phyloP scores from a whole-genome alignment of 1,284 basidiomycete species.

The Ustilago sp. region DNA sequence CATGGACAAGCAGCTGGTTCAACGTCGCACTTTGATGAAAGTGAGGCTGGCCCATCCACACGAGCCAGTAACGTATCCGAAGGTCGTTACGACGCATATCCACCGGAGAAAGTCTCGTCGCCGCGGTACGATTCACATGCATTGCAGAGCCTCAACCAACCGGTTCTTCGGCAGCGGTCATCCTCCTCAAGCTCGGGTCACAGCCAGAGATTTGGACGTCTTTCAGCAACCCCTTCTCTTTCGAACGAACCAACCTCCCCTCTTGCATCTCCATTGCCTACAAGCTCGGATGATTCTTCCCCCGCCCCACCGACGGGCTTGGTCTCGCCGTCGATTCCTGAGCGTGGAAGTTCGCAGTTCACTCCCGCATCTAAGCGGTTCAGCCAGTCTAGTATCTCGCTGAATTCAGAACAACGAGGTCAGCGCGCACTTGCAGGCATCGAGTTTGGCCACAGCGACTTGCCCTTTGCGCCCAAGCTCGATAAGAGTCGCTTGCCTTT shows the following conservation, averaged over 20 bases:
- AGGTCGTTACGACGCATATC: not conserved
- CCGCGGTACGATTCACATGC: constrained; percentile 14
- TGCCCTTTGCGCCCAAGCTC: constrained; percentile 50
- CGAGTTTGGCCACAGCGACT: constrained; percentile 51
- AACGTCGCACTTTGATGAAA: not conserved
- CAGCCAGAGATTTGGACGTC: constrained; percentile 2
- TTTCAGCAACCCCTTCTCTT: not conserved
- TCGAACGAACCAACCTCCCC: constrained; percentile 3
- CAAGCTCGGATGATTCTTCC: constrained; percentile 6
- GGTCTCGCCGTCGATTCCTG: constrained; percentile 19
- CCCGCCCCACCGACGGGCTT: not conserved
- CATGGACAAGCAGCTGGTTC: not conserved
- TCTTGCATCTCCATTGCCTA: not conserved
- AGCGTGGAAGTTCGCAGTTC: constrained; percentile 26
- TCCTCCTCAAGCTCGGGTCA: constrained; percentile 29
- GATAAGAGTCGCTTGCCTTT: constrained; percentile 19
- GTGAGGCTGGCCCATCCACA: constrained; percentile 15
- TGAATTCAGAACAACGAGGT: constrained; percentile 20
- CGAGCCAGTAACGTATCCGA: not conserved
- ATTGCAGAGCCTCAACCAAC: constrained; percentile 15
- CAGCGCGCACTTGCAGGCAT: constrained; percentile 48
- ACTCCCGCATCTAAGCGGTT: constrained; percentile 14
- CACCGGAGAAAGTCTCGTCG: constrained; percentile 10
- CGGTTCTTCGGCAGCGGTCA: constrained; percentile 25
- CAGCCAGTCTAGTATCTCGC: constrained; percentile 11